Base-by-base conservation (phyloP, 106 monocot genomes). In the Chionographis japonica region DNA sequence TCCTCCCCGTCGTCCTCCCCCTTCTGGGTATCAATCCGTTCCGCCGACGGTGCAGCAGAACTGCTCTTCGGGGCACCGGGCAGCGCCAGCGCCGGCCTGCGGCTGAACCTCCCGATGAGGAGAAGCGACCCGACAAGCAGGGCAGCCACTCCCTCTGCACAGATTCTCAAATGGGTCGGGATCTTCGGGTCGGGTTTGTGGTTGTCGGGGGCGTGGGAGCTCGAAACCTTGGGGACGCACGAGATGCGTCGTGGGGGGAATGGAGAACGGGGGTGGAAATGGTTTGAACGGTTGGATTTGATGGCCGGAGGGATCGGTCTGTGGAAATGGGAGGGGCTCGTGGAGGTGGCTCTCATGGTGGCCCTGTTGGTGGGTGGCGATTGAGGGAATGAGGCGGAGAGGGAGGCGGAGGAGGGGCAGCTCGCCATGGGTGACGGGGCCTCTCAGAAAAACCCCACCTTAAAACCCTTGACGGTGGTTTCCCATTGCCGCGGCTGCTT, bases 71-170 rank as follows among this genome's bases (percentile, higher is more conserved):
- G 61, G 43, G 72, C 64, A 68, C 65, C 77, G 11, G 49, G 54
- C 10, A 77, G 46, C 8, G 87, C 79, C 8, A 77, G 18, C 9
- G 73, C 67, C 1, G 75, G 81, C 20, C 68, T 68, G 8, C 39
- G 4, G 54, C 58, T 42, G 68, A 71, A 71, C 6, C 78, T 59
- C 38, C 75, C 75, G 16, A 76, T 36, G 57, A 85, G 63, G 15
- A 89, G 56, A 27, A 81, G 68, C 3, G 79, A 76, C 6, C 73
- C 81, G 6, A 84, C 42, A 7, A 79, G 36, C 6, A 81, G 9
- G 18, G 76, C 50, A 11, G 80, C 77, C 12, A 66, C 67, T 37
- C 49, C 67, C 57, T 68, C 61, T 6, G 55, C 42, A 4, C 60
- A 41, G 40, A 35, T 60, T 36, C 20, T 58, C 4, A 61, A 56